Percentiles rank a stretch among this genome's conserved stretches.
phyloP scores from a whole-genome alignment of 1,139 yeast genomes.

The Yamadazyma dendronema region DNA sequence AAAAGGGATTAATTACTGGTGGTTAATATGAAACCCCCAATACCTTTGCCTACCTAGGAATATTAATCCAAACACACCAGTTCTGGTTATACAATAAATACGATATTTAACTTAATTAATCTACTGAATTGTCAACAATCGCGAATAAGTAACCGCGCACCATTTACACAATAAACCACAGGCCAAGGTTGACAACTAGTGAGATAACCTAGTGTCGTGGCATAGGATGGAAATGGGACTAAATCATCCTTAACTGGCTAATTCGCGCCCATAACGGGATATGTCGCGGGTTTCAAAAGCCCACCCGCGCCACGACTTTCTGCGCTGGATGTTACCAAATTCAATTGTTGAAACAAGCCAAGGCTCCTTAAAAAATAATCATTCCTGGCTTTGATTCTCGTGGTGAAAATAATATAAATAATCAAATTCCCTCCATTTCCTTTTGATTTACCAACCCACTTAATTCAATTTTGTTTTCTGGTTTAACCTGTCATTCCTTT shows the following conservation, averaged over 20 bases:
- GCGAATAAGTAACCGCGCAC: too few species aligned
- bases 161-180: neutral
- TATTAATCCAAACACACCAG: neutral
- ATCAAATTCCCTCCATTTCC: neutral
- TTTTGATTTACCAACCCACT: neutral
- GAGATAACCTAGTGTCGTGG: too few species aligned
- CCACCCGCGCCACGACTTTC: neutral
- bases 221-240: too few species aligned
- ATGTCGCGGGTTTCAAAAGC: neutral
- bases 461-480: slow-evolving; percentile 10
- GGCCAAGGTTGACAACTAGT: too few species aligned
- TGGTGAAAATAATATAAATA: slow-evolving; percentile 2
- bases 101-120: neutral
- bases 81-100: neutral
- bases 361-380: slow-evolving; percentile 1
- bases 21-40: too few species aligned
- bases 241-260: neutral
- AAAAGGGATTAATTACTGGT: neutral
- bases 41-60: neutral
- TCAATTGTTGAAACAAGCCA: slow-evolving; percentile 4
- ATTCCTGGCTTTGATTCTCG: slow-evolving; percentile 1
- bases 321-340: slow-evolving; percentile 3
- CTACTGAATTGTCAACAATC: too few species aligned
- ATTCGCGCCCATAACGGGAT: neutral
- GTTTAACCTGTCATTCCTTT: slow-evolving; percentile 23